phyloP scores from a whole-genome alignment of 352 stramenopile genomes.

The Globisporangium carolinianum region DNA sequence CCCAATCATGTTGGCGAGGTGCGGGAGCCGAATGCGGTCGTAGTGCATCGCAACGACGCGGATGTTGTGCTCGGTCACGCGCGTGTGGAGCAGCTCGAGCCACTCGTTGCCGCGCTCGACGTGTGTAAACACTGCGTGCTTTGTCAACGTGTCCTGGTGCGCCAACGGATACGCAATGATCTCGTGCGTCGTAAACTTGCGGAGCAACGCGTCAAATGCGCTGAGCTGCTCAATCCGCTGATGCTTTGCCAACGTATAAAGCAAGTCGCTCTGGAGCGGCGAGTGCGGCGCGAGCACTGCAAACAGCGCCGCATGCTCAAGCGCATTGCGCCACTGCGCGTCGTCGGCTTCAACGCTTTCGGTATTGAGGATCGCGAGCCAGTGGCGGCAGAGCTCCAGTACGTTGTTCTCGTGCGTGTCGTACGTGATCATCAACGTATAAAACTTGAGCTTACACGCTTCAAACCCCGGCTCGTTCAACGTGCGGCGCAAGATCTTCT shows the following conservation, averaged over 20 bases:
- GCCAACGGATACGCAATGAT: slow-evolving; percentile 94
- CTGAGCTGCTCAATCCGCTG: slow-evolving; percentile 61
- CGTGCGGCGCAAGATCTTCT: slow-evolving; percentile 94
- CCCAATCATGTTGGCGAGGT: slow-evolving; percentile 93
- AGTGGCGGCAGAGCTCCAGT: slow-evolving; percentile 90
- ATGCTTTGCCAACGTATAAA: slow-evolving; percentile 57
- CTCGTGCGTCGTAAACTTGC: slow-evolving; percentile 95
- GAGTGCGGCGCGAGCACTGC: slow-evolving; percentile 67
- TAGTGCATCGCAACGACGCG: slow-evolving; percentile 94
- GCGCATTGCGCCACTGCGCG: slow-evolving; percentile 59
- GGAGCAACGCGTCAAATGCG: slow-evolving; percentile 52
- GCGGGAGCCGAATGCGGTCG: slow-evolving; percentile 88
- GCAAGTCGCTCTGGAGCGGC: slow-evolving; percentile 73
- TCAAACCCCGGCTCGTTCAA: slow-evolving; percentile 93
- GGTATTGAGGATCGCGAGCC: slow-evolving; percentile 80
- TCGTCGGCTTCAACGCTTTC: slow-evolving; percentile 61
- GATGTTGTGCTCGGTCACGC: slow-evolving; percentile 98
- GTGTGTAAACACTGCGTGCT: slow-evolving; percentile 81
- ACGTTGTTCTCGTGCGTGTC: slow-evolving; percentile 95
- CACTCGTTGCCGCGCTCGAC: slow-evolving; percentile 69
- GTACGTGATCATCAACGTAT: slow-evolving; percentile 94
- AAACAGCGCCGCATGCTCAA: slow-evolving; percentile 76
- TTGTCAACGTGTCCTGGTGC: slow-evolving; percentile 81
- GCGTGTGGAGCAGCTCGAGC: slow-evolving; percentile 85
- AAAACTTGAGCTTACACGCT: slow-evolving; percentile 96